Evolutionary conservation across 78 protist species (phyloP).

Genomic region (Dictyostelium discoideum): DNA sequence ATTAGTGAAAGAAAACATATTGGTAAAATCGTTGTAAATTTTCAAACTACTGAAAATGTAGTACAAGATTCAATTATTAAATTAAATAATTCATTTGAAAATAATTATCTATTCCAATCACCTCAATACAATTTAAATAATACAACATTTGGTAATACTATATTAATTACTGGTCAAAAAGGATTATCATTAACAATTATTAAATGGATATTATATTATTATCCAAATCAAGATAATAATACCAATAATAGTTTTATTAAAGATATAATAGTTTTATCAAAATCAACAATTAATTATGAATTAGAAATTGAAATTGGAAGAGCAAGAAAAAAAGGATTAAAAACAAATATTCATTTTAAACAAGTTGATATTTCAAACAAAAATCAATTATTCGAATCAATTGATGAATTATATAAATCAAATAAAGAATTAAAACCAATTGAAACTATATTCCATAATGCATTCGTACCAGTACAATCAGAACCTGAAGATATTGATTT

Average conservation of each 20-base stretch:
- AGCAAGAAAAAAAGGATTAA: neutral
- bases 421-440: neutral
- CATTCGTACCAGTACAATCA: neutral
- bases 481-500: neutral
- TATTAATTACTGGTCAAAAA: conserved; percentile 27
- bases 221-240: neutral
- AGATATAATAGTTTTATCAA: neutral
- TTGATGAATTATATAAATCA: neutral
- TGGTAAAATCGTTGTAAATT: conserved; percentile 47
- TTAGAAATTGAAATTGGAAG: neutral
- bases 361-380: neutral
- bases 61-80: neutral
- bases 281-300: neutral
- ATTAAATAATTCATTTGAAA: neutral
- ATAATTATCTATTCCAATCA: neutral
- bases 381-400: neutral
- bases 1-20: conserved; percentile 22
- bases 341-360: neutral
- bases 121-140: neutral
- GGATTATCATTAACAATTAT: conserved; percentile 12
- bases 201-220: neutral
- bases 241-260: neutral
- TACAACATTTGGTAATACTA: neutral
- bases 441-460: neutral
- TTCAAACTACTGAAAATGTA: neutral